Base-by-base conservation (phyloP, 2,329 filamentous ascomycete genomes). In the Herpotrichia juniperi region DNA sequence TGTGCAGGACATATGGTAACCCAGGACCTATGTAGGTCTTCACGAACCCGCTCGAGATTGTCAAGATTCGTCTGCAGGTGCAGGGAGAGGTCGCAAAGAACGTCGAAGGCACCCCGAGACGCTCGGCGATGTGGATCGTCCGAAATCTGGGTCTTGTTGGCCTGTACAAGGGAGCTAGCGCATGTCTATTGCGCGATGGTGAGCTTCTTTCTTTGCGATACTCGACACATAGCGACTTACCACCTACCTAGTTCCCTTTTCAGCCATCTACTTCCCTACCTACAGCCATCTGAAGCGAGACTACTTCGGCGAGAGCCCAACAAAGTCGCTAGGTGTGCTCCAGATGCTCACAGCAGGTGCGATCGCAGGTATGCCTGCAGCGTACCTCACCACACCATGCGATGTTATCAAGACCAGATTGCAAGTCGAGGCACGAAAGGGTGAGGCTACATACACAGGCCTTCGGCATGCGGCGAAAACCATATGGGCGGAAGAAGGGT, bases 391-490 rank as follows among this genome's bases (percentile, higher is more conserved):
- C 21, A 99, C 94, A 1, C 94, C 94, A 0, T 97, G 90, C 79
- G 94, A 99, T 71, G 94, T 99, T 56, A 97, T 99, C 87, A 99
- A 99, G 83, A 99, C 94, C 2, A 89, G 94, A 73, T 83, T 99
- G 54, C 94, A 99, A 76, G 94, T 99, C 53, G 94, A 99, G 76
- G 93, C 93, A 19, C 89, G 94, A 60, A 97, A 97, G 81, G 94
- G 94, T 58, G 93, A 99, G 67, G 88, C 87, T 3, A 82, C 83
- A 43, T 99, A 99, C 81, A 94, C 85, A 35, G 90, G 90, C 42
- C 83, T 99, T 42, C 86, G 91, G 50, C 91, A 99, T 77, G 90
- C 88, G 48, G 94, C 94, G 31, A 77, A 77, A 65, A 96, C 91
- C 12, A 90, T 99, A 66, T 88, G 83, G 79, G 86, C 87, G 74